Evolutionary conservation across 169 alveolate species (phyloP), one percentile per base, ranked within the genome.

Genomic region (Plasmodium relictum): DNA sequence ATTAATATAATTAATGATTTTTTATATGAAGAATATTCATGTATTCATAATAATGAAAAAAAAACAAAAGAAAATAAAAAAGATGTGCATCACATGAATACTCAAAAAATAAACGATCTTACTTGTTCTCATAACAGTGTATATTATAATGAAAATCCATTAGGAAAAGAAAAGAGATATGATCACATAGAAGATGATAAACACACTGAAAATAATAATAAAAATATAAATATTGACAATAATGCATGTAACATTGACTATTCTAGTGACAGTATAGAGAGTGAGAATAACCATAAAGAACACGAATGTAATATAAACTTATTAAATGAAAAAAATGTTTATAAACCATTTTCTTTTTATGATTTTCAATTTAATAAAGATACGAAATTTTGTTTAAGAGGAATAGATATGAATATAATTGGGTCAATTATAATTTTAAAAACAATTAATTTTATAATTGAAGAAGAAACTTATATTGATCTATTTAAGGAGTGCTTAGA

Each of bases 341-440:
- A 86, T 52, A 86, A 58, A 73, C 22, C 63, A 0, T 86, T 86
- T 50, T 58, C 62, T 50, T 86, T 86, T 63, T 37, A 20, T 42
- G 37, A 73, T 20, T 12, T 9, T 48, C 41, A 42, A 71, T 86
- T 41, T 66, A 72, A 72, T 52, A 86, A 70, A 74, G 80, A 71
- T 65, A 58, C 76, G 0, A 71, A 8, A 14, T 70, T 70, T 37
- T 39, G 63, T 12, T 52, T 86, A 18, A 12, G 69, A 9, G 92
- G 92, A 24, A 24, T 86, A 63, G 76, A 86, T 73, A 41, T 86
- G n/a, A 86, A 86, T 39, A 72, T 86, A 16, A 86, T 86, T 24
- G 92, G 92, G 22, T 70, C 92, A 41, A 86, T 86, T 12, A 39
- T 86, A 63, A 86, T 86, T 59, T 59, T 86, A 74, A 86, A 86